A percentile compares a stretch with the other conserved stretches of the same genome.
These are phyloP conservation scores for Yarrowia sp. DNA, from an alignment of 805 yeast species.

Conservation along the genomic window DNA sequence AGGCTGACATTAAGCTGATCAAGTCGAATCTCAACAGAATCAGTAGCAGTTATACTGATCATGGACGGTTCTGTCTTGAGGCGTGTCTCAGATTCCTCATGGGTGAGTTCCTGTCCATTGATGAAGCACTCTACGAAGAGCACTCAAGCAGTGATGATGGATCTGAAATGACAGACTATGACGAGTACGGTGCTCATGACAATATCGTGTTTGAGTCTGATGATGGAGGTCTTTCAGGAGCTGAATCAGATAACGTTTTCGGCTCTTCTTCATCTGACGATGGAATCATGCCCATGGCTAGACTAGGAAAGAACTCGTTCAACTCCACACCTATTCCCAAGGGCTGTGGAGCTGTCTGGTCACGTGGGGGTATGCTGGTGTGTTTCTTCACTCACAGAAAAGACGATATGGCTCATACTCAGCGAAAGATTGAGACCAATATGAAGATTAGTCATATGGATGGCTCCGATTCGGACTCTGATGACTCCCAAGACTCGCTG, in stretches of 20 bases:
- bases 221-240: constrained; percentile 47
- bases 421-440: constrained; percentile 43
- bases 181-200: constrained; percentile 45
- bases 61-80: constrained; percentile 76
- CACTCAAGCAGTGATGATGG: constrained; percentile 5
- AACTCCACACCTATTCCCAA: constrained; percentile 92
- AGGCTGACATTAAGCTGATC: constrained; percentile 60
- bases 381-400: constrained; percentile 76
- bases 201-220: constrained; percentile 46
- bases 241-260: constrained; percentile 43
- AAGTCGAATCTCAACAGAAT: constrained; percentile 61
- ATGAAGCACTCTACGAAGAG: constrained; percentile 24
- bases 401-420: constrained; percentile 46
- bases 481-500: constrained; percentile 29
- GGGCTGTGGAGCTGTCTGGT: constrained; percentile 93
- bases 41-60: constrained; percentile 61
- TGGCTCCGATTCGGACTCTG: constrained; percentile 39
- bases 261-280: constrained; percentile 39
- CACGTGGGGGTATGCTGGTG: constrained; percentile 75
- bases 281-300: constrained; percentile 28
- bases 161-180: constrained; percentile 53
- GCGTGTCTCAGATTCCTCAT: constrained; percentile 75
- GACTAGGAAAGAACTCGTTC: constrained; percentile 47
- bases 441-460: constrained; percentile 34
- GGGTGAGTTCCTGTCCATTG: constrained; percentile 55